phyloP scores from a whole-genome alignment of 495 filamentous ascomycete genomes.

The Neurospora pannonica region DNA sequence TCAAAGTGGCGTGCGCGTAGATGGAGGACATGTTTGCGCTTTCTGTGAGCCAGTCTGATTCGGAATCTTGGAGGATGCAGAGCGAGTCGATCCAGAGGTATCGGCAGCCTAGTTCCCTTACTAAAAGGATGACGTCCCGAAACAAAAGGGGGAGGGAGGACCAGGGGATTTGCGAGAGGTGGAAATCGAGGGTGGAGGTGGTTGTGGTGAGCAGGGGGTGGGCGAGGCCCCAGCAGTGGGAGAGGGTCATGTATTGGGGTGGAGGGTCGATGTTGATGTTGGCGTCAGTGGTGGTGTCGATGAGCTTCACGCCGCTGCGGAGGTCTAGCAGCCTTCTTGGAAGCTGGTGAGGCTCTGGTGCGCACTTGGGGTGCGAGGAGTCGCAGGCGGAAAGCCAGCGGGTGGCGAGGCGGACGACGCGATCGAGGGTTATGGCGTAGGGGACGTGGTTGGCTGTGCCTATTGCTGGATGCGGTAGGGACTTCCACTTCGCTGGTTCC shows the following conservation, averaged over 20 bases:
- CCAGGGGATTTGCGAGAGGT: constrained; percentile 7
- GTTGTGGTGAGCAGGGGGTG: constrained; percentile 4
- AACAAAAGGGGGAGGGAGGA: constrained; percentile 3
- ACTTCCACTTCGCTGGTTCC: not conserved
- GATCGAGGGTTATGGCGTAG: constrained; percentile 3
- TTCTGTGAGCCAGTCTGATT: constrained; percentile 4
- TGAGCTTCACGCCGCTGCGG: constrained; percentile 4
- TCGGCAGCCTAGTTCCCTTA: constrained; percentile 1
- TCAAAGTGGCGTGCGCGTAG: not conserved
- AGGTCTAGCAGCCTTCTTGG: constrained; percentile 8
- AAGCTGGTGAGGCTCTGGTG: not conserved
- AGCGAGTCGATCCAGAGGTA: constrained; percentile 29
- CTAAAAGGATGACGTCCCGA: constrained; percentile 3
- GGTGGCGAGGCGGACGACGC: not conserved
- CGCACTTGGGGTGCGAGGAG: not conserved
- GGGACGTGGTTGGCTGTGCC: constrained; percentile 3
- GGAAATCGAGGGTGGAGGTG: not conserved
- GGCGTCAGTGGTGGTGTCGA: constrained; percentile 2
- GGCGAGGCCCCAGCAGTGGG: constrained; percentile 14
- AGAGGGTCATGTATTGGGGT: constrained; percentile 8
- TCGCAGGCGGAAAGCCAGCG: constrained; percentile 4
- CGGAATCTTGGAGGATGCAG: constrained; percentile 21
- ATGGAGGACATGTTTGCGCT: not conserved
- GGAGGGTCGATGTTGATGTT: too few species aligned
- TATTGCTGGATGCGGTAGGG: not conserved